phyloP scores from a whole-genome alignment of 2,329 filamentous ascomycete species.

The Bipolaris bicolor region DNA sequence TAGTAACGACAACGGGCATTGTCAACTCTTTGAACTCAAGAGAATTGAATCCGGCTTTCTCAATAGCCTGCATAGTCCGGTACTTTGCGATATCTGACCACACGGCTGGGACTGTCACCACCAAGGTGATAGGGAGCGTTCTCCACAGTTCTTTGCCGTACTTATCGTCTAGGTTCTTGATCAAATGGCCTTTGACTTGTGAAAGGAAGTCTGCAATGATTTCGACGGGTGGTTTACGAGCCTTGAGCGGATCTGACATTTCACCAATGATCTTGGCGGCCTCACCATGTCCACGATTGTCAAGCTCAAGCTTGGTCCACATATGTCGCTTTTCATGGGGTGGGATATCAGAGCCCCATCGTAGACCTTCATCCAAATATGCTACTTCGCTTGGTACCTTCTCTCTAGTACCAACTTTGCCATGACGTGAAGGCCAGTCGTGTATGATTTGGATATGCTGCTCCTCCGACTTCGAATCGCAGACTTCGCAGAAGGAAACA shows the following conservation, averaged over 20 bases:
- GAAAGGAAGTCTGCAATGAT: constrained; percentile 40
- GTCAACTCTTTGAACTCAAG: not conserved
- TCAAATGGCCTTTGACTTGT: constrained; percentile 25
- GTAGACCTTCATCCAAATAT: constrained; percentile 8
- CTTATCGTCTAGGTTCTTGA: constrained; percentile 28
- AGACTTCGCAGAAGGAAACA: constrained; percentile 40
- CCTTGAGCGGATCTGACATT: not conserved
- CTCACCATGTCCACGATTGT: constrained; percentile 22
- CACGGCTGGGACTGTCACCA: constrained; percentile 35
- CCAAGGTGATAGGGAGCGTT: constrained; percentile 24
- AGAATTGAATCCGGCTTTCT: constrained; percentile 25
- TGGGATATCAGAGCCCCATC: constrained; percentile 18
- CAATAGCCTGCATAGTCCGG: constrained; percentile 24
- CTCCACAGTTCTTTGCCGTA: constrained; percentile 31
- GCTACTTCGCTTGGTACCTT: constrained; percentile 38
- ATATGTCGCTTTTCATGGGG: constrained; percentile 32
- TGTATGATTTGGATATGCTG: constrained; percentile 32
- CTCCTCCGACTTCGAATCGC: constrained; percentile 6
- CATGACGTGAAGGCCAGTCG: constrained; percentile 34
- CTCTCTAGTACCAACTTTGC: constrained; percentile 35
- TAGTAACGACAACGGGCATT: not conserved
- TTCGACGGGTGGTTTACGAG: constrained; percentile 24
- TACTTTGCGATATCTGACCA: constrained; percentile 36
- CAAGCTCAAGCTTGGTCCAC: constrained; percentile 43
- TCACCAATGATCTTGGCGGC: constrained; percentile 26